Conservation (phyloP, 2,329 filamentous ascomycete species). For the Colletotrichum godetiae region DNA sequence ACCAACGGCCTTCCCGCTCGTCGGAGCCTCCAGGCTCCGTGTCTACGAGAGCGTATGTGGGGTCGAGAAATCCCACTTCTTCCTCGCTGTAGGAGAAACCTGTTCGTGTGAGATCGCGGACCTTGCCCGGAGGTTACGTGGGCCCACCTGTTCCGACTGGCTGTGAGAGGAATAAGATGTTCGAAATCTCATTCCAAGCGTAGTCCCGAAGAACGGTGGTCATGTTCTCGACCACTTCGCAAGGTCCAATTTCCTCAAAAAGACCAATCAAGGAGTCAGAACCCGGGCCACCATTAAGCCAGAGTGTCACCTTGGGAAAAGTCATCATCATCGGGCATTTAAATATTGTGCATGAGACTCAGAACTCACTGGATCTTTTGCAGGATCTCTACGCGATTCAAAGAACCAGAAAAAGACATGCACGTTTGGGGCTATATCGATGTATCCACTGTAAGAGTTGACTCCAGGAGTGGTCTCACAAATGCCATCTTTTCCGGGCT, state of each 20-base stretch:
- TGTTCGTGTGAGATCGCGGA: not conserved
- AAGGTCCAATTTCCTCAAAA: no score
- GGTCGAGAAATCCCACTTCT: slow-evolving; percentile 11
- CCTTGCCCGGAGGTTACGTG: not conserved
- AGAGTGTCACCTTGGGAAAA: no score
- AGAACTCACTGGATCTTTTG: slow-evolving; percentile 13
- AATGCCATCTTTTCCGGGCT: slow-evolving; percentile 9
- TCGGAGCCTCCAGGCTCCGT: not conserved
- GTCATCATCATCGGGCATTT: no score
- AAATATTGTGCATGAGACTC: no score
- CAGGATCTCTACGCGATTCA: slow-evolving; percentile 18
- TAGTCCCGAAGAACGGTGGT: slow-evolving; percentile 15
- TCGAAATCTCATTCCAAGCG: slow-evolving; percentile 13
- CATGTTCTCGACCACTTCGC: not conserved
- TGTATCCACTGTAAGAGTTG: slow-evolving; percentile 25
- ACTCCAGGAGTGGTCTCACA: slow-evolving; percentile 18
- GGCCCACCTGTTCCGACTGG: slow-evolving; percentile 10
- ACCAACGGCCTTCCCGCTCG: slow-evolving; percentile 12
- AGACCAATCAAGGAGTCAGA: no score
- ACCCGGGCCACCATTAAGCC: no score
- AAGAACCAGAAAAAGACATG: slow-evolving; percentile 28
- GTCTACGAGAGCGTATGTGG: not conserved
- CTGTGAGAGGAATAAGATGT: slow-evolving; percentile 11
- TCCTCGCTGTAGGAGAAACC: slow-evolving; percentile 24
- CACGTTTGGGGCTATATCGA: slow-evolving; percentile 9